Conservation (phyloP, 164 flowering plant genomes). For the Stephania yunnanensis region DNA sequence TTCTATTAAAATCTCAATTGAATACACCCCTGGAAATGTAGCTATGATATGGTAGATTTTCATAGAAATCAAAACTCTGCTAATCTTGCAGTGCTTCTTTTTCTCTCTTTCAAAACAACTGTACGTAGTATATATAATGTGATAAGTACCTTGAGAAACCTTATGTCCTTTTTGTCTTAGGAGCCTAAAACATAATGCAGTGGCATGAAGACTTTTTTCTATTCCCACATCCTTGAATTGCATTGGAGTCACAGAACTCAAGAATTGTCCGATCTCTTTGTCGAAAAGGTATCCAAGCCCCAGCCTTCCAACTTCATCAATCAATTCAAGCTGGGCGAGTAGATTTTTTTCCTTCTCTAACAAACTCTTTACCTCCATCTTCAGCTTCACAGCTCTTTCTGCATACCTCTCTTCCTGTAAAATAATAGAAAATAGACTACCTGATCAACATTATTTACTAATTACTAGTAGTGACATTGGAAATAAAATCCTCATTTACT, state of each 20-base stretch:
- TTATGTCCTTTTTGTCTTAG: slow-evolving; percentile 20
- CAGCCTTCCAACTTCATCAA: slow-evolving; percentile 10
- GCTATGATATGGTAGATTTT: too few species aligned
- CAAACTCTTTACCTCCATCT: neutral
- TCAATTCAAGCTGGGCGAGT: neutral
- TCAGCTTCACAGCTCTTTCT: neutral
- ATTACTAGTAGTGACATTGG: neutral
- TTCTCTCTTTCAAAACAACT: neutral
- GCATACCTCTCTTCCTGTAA: neutral
- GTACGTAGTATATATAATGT: too few species aligned
- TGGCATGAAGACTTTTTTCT: slow-evolving; percentile 13
- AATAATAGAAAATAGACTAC: neutral
- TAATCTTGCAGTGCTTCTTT: neutral
- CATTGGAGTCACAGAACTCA: neutral
- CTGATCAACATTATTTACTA: neutral
- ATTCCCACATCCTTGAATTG: neutral
- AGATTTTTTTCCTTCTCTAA: neutral
- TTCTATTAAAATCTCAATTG: too few species aligned
- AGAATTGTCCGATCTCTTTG: slow-evolving; percentile 8
- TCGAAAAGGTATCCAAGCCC: slow-evolving; percentile 15
- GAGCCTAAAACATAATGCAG: slow-evolving; percentile 24
- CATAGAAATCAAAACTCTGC: neutral
- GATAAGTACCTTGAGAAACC: slow-evolving; percentile 18
- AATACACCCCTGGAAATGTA: too few species aligned
- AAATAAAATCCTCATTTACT: neutral